These are phyloP conservation scores for Flaveria trinervia DNA, from an alignment of 129 eudicot species.

Conservation along the genomic window DNA sequence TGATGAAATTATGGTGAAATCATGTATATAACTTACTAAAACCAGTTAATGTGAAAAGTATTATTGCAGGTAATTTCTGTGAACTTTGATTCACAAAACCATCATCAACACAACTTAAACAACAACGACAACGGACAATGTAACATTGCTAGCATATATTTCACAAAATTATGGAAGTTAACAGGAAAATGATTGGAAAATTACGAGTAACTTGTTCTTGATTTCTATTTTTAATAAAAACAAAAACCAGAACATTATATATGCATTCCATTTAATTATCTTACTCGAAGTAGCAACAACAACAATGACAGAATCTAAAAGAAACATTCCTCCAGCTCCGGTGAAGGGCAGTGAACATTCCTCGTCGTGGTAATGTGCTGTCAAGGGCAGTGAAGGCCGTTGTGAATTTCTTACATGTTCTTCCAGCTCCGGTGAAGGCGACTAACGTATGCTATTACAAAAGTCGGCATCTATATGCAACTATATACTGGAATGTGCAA, in stretches of 20 bases:
- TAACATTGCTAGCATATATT: background rate
- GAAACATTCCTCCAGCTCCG: constrained; percentile 11
- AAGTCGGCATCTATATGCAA: no score
- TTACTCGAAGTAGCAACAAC: background rate
- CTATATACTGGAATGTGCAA: no score
- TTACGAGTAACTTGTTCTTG: background rate
- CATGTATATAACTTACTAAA: background rate
- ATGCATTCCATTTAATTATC: background rate
- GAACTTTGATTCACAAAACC: background rate
- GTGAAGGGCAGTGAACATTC: no score
- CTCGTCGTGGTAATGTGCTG: background rate
- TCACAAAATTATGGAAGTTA: background rate
- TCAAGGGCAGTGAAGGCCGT: background rate
- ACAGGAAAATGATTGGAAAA: background rate
- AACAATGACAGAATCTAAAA: background rate
- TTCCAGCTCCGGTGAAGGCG: background rate
- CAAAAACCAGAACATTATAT: background rate
- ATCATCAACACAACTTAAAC: background rate
- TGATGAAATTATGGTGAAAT: background rate
- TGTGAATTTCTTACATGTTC: background rate
- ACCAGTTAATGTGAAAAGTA: background rate
- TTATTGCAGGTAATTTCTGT: background rate
- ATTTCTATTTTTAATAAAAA: background rate
- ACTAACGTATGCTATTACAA: background rate
- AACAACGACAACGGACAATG: background rate